Evolutionary conservation across 345 rosid genomes (phyloP).

Genomic region (Brassica cretica): DNA sequence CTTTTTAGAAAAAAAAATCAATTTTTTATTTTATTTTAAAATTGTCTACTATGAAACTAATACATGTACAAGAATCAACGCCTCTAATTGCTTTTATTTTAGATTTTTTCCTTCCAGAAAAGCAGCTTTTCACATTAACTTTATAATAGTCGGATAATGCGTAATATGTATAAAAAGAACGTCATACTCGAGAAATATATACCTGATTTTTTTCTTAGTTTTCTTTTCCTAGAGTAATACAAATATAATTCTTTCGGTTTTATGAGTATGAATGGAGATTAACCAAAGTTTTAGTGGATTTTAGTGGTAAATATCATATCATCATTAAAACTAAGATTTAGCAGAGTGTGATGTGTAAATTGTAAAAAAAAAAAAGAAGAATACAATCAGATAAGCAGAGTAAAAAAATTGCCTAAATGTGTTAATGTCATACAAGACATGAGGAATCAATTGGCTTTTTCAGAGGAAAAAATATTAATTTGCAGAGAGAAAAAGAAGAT

Average conservation of each 20-base stretch:
- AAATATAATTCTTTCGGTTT: not conserved
- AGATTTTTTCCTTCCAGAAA: slow-evolving; percentile 23
- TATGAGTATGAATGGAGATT: not conserved
- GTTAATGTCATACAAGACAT: not conserved
- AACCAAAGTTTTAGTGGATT: not conserved
- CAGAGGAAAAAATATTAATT: not conserved
- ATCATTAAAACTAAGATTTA: not conserved
- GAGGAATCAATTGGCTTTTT: slow-evolving; percentile 18
- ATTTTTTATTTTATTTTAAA: not conserved
- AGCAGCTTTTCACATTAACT: slow-evolving; percentile 10
- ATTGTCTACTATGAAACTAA: not conserved
- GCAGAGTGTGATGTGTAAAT: not conserved
- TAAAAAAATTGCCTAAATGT: not conserved
- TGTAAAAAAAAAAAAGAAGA: not conserved
- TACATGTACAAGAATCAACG: slow-evolving; percentile 16
- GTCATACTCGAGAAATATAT: not conserved
- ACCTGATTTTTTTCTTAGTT: not conserved
- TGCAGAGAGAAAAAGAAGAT: slow-evolving; percentile 10
- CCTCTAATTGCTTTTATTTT: slow-evolving; percentile 19
- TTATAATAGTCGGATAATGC: not conserved
- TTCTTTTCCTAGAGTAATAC: not conserved
- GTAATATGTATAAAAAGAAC: slow-evolving; percentile 8
- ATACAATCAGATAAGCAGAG: not conserved
- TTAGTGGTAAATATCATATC: not conserved
- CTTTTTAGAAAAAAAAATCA: no score